These are phyloP conservation scores for Pichia membranifaciens DNA, from an alignment of 805 yeast species.

Conservation along the genomic window DNA sequence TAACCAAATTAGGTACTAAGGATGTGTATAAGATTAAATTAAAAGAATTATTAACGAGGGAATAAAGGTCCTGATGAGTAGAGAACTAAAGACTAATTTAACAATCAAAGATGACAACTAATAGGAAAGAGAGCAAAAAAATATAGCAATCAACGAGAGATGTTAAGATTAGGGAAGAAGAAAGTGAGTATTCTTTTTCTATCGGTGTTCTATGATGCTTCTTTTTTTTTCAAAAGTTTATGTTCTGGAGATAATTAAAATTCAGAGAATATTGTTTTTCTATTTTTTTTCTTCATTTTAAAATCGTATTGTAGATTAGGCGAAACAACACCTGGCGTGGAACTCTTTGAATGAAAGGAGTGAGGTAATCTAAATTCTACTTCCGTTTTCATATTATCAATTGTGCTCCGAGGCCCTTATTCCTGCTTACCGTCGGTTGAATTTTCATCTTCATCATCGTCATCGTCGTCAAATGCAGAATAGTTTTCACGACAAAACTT, in stretches of 20 bases:
- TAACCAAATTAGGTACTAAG: background rate
- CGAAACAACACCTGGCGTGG: no score
- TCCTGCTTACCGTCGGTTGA: background rate
- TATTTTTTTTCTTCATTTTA: no score
- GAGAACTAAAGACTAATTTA: background rate
- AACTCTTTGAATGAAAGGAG: no score
- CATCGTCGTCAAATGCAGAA: conserved; percentile 26
- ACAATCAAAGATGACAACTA: conserved; percentile 1
- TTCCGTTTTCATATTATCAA: no score
- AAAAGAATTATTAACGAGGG: background rate
- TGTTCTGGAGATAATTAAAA: no score
- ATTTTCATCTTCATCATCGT: conserved; percentile 9
- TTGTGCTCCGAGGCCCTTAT: no score
- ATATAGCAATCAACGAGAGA: no score
- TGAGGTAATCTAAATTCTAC: no score
- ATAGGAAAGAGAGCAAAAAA: background rate
- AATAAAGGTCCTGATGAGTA: no score
- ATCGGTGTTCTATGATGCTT: background rate
- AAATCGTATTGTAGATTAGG: no score
- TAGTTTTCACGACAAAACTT: conserved; percentile 66
- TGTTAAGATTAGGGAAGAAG: no score
- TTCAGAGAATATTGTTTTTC: no score
- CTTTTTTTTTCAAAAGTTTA: background rate
- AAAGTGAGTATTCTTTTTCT: background rate
- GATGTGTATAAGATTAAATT: background rate